Conservation (phyloP, 257 asterid species). For the Nicotiana tomentosiformis region DNA sequence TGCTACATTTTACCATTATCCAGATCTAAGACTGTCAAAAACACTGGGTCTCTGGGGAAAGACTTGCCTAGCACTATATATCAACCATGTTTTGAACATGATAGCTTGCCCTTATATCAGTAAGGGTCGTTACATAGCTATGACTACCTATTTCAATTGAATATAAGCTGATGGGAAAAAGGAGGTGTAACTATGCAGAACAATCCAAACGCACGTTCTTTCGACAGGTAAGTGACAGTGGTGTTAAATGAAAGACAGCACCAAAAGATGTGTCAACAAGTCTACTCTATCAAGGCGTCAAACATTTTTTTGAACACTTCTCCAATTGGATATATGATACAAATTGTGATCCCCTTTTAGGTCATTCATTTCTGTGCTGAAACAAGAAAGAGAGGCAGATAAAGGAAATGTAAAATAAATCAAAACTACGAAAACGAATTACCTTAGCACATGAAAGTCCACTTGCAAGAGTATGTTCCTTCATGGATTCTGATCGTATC, state of each 20-base stretch:
- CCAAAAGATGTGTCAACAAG: neutral
- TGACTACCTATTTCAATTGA: neutral
- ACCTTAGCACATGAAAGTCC: slow-evolving; percentile 98
- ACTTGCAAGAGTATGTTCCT: slow-evolving; percentile 63
- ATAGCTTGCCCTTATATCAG: neutral
- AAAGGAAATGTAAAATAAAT: neutral
- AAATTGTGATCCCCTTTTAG: neutral
- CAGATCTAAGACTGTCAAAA: neutral
- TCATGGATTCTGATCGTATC: slow-evolving; percentile 66
- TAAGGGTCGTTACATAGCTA: neutral
- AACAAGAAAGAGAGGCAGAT: neutral
- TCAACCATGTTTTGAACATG: neutral
- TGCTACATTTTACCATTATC: neutral
- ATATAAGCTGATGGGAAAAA: neutral
- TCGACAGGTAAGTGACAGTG: neutral
- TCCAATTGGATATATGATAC: neutral
- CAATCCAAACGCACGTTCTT: neutral
- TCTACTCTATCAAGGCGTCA: neutral
- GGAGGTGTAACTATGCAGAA: neutral
- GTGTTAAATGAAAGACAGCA: neutral
- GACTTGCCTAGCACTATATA: neutral
- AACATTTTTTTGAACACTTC: neutral
- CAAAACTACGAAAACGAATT: slow-evolving; percentile 3
- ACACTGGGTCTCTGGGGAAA: neutral
- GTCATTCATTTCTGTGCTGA: neutral